These are phyloP conservation scores for Colletotrichum abscissum DNA, from an alignment of 2,329 filamentous ascomycete species.

Conservation along the genomic window DNA sequence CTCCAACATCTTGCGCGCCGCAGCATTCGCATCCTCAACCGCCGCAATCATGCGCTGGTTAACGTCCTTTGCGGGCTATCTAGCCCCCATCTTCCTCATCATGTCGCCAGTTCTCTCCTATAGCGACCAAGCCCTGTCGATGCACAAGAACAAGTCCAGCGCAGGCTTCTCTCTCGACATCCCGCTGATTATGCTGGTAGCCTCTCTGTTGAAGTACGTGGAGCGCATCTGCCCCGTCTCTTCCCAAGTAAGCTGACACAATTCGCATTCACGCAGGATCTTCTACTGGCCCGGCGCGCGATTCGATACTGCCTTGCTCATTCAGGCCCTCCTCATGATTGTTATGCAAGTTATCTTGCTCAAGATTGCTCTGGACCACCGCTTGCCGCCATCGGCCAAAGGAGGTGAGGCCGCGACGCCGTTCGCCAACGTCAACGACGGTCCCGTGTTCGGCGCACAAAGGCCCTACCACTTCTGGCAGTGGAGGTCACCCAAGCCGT, in stretches of 20 bases:
- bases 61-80: conserved; percentile 59
- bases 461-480: conserved; percentile 86
- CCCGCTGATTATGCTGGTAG: conserved; percentile 78
- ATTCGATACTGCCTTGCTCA: conserved; percentile 72
- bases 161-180: conserved; percentile 78
- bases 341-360: conserved; percentile 71
- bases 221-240: not conserved
- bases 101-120: conserved; percentile 74
- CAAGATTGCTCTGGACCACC: conserved; percentile 76
- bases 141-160: conserved; percentile 72
- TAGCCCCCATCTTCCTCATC: conserved; percentile 73
- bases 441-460: conserved; percentile 50
- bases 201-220: conserved; percentile 71
- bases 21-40: not conserved
- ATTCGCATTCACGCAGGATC: conserved; percentile 58
- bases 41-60: conserved; percentile 27
- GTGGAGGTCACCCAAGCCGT: conserved; percentile 79
- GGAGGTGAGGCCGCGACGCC: conserved; percentile 71
- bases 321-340: conserved; percentile 75
- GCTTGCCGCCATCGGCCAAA: conserved; percentile 69
- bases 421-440: conserved; percentile 66
- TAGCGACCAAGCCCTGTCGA: conserved; percentile 73
- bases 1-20: not conserved
- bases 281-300: conserved; percentile 77
- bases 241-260: conserved; percentile 26